Percentiles rank a stretch among this genome's conserved stretches.
These are phyloP conservation scores for Diaporthe sp. DNA, from an alignment of 2,329 filamentous ascomycete species.

Conservation along the genomic window DNA sequence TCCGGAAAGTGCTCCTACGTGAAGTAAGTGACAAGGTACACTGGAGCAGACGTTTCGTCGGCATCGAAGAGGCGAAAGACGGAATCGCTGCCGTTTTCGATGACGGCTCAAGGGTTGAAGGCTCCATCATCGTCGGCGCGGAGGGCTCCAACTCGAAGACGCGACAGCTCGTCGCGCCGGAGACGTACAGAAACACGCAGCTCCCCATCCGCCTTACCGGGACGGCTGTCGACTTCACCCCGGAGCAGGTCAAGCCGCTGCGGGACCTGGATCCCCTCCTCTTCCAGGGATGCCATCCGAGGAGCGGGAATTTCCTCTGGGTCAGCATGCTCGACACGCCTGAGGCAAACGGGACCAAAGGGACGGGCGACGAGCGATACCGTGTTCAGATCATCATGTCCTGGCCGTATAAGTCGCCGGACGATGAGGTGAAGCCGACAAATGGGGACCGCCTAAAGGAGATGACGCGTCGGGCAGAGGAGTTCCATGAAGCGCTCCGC, in stretches of 20 bases:
- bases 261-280: slow-evolving; percentile 65
- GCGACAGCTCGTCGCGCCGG: slow-evolving; percentile 50
- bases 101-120: slow-evolving; percentile 49
- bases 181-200: slow-evolving; percentile 47
- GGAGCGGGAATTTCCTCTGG: slow-evolving; percentile 63
- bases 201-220: slow-evolving; percentile 56
- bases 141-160: slow-evolving; percentile 55
- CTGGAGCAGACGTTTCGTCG: slow-evolving; percentile 49
- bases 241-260: slow-evolving; percentile 53
- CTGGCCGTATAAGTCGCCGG: slow-evolving; percentile 53
- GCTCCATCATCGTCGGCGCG: slow-evolving; percentile 54
- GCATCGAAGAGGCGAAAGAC: slow-evolving; percentile 43
- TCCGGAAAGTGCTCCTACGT: slow-evolving; percentile 48
- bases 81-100: slow-evolving; percentile 47
- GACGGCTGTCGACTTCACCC: slow-evolving; percentile 52
- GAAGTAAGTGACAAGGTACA: slow-evolving; percentile 46
- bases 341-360: slow-evolving; percentile 49
- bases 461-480: slow-evolving; percentile 54
- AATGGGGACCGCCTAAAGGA: slow-evolving; percentile 50
- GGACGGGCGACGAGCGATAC: slow-evolving; percentile 49
- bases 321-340: slow-evolving; percentile 54
- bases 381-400: slow-evolving; percentile 60
- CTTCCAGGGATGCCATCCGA: slow-evolving; percentile 66
- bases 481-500: slow-evolving; percentile 54
- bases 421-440: slow-evolving; percentile 49